Conservation (phyloP, 192 early-diverging fungal genomes). For the Coemansia sp. region DNA sequence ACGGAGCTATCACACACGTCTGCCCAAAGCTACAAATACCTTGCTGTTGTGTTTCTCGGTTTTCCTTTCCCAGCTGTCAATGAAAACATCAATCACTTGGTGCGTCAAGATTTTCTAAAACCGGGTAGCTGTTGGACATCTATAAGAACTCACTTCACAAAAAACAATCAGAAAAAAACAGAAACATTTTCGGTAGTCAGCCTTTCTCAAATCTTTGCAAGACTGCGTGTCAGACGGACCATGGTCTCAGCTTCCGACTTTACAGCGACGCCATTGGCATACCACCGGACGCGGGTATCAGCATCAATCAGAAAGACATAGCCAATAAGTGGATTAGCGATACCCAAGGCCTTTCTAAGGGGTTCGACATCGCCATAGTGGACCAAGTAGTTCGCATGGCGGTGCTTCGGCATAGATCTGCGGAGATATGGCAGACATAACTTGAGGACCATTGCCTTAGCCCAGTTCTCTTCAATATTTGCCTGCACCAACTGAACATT, state of each 20-base stretch:
- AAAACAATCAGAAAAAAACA: not conserved
- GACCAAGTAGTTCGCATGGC: slow-evolving; percentile 29
- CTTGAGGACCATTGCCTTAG: slow-evolving; percentile 43
- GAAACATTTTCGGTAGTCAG: not conserved
- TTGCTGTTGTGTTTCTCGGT: no score
- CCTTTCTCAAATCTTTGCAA: slow-evolving; percentile 24
- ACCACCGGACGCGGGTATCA: slow-evolving; percentile 48
- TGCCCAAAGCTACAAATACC: no score
- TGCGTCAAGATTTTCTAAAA: no score
- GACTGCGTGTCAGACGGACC: slow-evolving; percentile 28
- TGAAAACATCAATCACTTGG: no score
- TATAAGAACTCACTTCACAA: not conserved
- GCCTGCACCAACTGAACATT: slow-evolving; percentile 44
- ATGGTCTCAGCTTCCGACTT: slow-evolving; percentile 34
- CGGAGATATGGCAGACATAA: slow-evolving; percentile 40
- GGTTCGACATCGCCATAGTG: slow-evolving; percentile 50
- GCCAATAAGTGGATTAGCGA: slow-evolving; percentile 52
- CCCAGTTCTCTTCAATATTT: slow-evolving; percentile 55
- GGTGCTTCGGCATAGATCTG: slow-evolving; percentile 30
- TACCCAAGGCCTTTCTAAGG: slow-evolving; percentile 40
- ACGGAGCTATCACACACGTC: no score
- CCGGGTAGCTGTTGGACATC: not conserved
- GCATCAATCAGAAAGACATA: slow-evolving; percentile 52
- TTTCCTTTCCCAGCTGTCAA: no score
- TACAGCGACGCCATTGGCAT: slow-evolving; percentile 51